Conservation (phyloP, 768 basidiomycete species). For the Rhizopogon salebrosus region DNA sequence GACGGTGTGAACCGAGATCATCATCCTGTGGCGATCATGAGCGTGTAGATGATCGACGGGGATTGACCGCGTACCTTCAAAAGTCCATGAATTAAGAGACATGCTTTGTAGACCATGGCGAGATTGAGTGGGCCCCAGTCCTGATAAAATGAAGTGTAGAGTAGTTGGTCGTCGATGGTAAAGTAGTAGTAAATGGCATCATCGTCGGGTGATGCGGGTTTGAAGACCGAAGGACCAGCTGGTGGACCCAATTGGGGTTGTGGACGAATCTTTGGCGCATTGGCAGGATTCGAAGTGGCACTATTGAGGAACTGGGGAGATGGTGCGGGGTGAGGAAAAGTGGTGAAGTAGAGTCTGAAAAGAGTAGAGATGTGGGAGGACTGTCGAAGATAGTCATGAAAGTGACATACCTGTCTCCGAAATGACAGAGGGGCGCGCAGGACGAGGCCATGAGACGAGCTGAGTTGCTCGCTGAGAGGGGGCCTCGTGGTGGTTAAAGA, state of each 20-base stretch:
- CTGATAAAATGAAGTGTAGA: constrained; percentile 91
- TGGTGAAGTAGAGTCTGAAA: constrained; percentile 79
- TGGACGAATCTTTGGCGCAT: constrained; percentile 58
- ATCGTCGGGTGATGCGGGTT: constrained; percentile 58
- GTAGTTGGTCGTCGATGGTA: constrained; percentile 87
- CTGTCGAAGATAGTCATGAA: constrained; percentile 5
- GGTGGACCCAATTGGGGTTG: constrained; percentile 55
- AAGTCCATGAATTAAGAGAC: constrained; percentile 86
- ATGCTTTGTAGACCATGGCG: constrained; percentile 90
- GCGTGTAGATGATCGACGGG: constrained; percentile 21
- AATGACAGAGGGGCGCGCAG: constrained; percentile 77
- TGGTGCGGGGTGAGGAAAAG: constrained; percentile 77
- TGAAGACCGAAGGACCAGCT: constrained; percentile 35
- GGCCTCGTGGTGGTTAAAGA: constrained; percentile 7
- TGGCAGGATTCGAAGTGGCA: constrained; percentile 43
- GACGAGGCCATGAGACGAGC: constrained; percentile 30
- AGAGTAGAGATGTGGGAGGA: constrained; percentile 2
- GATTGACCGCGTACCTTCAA: constrained; percentile 54
- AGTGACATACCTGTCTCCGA: constrained; percentile 62
- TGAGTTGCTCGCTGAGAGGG: background rate
- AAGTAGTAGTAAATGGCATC: constrained; percentile 82
- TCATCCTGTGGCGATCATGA: constrained; percentile 51
- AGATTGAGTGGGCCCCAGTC: constrained; percentile 93
- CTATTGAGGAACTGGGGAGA: constrained; percentile 60
- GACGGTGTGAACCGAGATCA: constrained; percentile 62